A percentile compares a stretch with the other conserved stretches of the same genome.
Evolutionary conservation across 2,329 filamentous ascomycete genomes (phyloP).

Genomic region (Blastomyces parvus): DNA sequence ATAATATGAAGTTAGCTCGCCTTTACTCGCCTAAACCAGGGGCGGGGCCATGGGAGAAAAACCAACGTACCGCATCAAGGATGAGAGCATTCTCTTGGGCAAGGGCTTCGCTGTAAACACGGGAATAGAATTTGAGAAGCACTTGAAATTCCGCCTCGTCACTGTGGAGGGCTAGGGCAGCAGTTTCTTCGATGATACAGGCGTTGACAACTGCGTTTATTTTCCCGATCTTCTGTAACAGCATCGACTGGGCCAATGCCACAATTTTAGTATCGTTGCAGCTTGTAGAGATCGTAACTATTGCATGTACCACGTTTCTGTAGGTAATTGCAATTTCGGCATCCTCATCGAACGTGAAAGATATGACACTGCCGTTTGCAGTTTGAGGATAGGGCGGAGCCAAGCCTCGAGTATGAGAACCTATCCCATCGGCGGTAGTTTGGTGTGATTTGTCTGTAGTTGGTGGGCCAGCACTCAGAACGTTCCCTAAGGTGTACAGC

Average conservation of each 20-base stretch:
- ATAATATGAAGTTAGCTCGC: constrained; percentile 1
- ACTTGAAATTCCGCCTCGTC: constrained; percentile 75
- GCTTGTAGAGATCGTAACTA: constrained; percentile 76
- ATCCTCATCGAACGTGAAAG: constrained; percentile 62
- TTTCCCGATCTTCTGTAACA: constrained; percentile 89
- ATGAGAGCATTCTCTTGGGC: constrained; percentile 58
- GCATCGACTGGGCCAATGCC: constrained; percentile 85
- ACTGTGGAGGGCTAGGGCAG: constrained; percentile 64
- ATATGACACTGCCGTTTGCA: constrained; percentile 44
- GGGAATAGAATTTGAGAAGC: constrained; percentile 72
- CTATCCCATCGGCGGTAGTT: constrained; percentile 24
- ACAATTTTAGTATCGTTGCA: constrained; percentile 86
- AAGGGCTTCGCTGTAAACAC: constrained; percentile 63
- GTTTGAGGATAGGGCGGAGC: constrained; percentile 25
- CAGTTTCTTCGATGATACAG: constrained; percentile 74
- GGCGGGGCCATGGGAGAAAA: not conserved
- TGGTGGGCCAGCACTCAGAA: constrained; percentile 64
- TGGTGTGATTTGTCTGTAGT: constrained; percentile 39
- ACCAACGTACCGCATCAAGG: constrained; percentile 57
- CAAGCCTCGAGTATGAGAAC: constrained; percentile 42
- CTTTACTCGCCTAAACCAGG: not conserved
- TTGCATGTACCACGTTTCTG: constrained; percentile 84
- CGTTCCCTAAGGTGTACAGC: constrained; percentile 91
- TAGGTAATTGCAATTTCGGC: constrained; percentile 71
- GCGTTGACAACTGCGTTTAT: constrained; percentile 71